Conservation (phyloP, 2,329 filamentous ascomycete species). For the Fusarium pininemorale region DNA sequence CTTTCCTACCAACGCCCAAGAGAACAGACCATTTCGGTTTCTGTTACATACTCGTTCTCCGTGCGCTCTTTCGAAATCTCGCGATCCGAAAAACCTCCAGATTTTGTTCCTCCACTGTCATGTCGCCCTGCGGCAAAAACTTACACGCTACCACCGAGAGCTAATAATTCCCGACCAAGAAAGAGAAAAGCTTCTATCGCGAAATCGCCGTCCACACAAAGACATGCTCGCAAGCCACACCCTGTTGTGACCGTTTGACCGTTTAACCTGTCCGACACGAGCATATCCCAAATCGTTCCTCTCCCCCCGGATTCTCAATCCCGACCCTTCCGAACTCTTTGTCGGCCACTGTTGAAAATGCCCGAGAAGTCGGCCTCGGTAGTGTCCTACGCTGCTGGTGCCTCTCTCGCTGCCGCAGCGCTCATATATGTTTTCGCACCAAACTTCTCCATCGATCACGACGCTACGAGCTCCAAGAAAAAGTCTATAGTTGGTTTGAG, state of each 20-base stretch:
- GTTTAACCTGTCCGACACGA: constrained; percentile 40
- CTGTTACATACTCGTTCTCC: constrained; percentile 14
- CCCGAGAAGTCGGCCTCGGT: constrained; percentile 51
- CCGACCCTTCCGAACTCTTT: constrained; percentile 36
- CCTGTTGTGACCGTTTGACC: constrained; percentile 36
- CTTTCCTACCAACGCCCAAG: neutral
- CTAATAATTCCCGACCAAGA: neutral
- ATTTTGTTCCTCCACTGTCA: neutral
- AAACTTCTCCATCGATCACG: constrained; percentile 93
- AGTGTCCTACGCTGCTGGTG: constrained; percentile 93
- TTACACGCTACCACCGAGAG: neutral
- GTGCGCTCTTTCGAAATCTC: constrained; percentile 6
- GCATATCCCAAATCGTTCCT: neutral
- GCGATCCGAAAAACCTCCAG: neutral
- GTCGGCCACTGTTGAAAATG: constrained; percentile 42
- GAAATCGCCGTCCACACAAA: constrained; percentile 17
- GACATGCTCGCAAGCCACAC: constrained; percentile 37
- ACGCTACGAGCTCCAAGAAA: constrained; percentile 73
- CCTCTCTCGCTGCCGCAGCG: constrained; percentile 92
- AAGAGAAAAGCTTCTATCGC: constrained; percentile 1
- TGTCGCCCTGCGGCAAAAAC: neutral
- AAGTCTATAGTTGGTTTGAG: constrained; percentile 87
- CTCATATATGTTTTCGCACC: constrained; percentile 97
- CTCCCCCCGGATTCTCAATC: constrained; percentile 5
- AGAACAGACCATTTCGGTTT: constrained; percentile 12